Percentiles rank a stretch among this genome's conserved stretches.
Evolutionary conservation across 495 filamentous ascomycete species (phyloP).

Genomic region (Penicillium canescens): DNA sequence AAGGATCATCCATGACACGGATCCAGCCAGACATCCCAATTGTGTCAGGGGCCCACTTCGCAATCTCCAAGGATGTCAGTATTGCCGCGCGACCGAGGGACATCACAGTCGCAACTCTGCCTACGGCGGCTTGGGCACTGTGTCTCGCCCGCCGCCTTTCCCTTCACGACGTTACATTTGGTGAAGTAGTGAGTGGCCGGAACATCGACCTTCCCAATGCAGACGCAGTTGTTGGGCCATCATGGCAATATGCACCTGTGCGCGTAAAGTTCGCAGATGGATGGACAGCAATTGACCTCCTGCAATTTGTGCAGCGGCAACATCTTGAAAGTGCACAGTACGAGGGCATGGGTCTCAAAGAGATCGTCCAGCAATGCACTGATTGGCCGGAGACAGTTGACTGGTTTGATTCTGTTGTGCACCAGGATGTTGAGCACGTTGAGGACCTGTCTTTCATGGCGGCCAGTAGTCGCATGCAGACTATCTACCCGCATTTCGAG

Average conservation of each 20-base stretch:
- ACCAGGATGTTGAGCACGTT: constrained; percentile 41
- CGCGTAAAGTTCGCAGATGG: constrained; percentile 13
- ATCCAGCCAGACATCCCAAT: constrained; percentile 30
- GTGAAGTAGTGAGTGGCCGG: constrained; percentile 47
- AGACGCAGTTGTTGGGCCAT: constrained; percentile 34
- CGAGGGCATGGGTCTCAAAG: constrained; percentile 12
- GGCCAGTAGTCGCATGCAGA: constrained; percentile 32
- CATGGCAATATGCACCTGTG: constrained; percentile 21
- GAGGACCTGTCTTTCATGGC: constrained; percentile 34
- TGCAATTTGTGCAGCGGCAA: constrained; percentile 15
- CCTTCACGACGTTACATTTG: constrained; percentile 51
- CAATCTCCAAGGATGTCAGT: constrained; percentile 27
- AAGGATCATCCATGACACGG: constrained; percentile 43
- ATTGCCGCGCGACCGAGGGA: constrained; percentile 41
- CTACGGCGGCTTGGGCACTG: constrained; percentile 56
- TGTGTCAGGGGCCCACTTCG: constrained; percentile 26
- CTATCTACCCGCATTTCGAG: constrained; percentile 43
- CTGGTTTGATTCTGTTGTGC: constrained; percentile 16
- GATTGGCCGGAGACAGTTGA: constrained; percentile 11
- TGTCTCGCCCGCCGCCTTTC: constrained; percentile 45
- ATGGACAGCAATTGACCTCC: constrained; percentile 24
- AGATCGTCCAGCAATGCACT: constrained; percentile 9
- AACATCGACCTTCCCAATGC: constrained; percentile 35
- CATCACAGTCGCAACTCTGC: constrained; percentile 50
- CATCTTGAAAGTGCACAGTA: constrained; percentile 10